Conservation (phyloP, 2,329 filamentous ascomycete species). For the Zymoseptoria pseudotritici region DNA sequence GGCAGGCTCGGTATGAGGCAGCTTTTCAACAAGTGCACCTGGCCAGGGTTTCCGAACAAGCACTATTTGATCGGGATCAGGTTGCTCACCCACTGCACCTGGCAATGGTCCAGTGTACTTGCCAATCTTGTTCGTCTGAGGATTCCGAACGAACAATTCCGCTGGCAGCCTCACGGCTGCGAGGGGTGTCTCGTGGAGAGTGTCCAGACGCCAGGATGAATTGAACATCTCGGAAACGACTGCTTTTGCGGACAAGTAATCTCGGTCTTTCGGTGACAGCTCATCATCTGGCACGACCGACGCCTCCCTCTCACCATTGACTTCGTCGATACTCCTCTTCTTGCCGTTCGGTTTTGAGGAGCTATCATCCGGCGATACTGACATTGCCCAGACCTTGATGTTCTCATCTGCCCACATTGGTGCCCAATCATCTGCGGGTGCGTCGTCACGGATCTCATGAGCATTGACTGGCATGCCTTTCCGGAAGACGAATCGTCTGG, state of each 20-base stretch:
- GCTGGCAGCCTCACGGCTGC: slow-evolving; percentile 61
- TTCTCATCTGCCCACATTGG: slow-evolving; percentile 71
- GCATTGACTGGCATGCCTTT: slow-evolving; percentile 68
- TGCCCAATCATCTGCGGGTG: slow-evolving; percentile 28
- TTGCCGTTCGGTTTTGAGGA: slow-evolving; percentile 19
- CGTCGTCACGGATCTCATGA: slow-evolving; percentile 53
- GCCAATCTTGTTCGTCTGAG: slow-evolving; percentile 55
- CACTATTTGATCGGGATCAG: slow-evolving; percentile 58
- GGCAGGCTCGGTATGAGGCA: slow-evolving; percentile 63
- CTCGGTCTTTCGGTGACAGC: slow-evolving; percentile 34
- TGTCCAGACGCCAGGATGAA: slow-evolving; percentile 66
- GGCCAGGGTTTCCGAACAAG: slow-evolving; percentile 74
- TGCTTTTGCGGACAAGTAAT: slow-evolving; percentile 41
- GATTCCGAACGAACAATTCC: slow-evolving; percentile 60
- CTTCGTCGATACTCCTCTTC: slow-evolving; percentile 31
- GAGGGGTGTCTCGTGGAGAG: slow-evolving; percentile 59
- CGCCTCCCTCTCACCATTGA: slow-evolving; percentile 25
- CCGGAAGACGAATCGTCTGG: slow-evolving; percentile 76
- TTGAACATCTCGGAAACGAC: slow-evolving; percentile 74
- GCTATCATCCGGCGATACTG: slow-evolving; percentile 38
- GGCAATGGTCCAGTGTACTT: slow-evolving; percentile 63
- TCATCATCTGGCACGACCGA: slow-evolving; percentile 32
- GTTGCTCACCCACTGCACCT: slow-evolving; percentile 35
- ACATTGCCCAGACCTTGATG: slow-evolving; percentile 78
- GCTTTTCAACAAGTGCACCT: slow-evolving; percentile 52